These are phyloP conservation scores for Sugiyamaella mastotermitis DNA, from an alignment of 805 yeast genomes.

Conservation along the genomic window DNA sequence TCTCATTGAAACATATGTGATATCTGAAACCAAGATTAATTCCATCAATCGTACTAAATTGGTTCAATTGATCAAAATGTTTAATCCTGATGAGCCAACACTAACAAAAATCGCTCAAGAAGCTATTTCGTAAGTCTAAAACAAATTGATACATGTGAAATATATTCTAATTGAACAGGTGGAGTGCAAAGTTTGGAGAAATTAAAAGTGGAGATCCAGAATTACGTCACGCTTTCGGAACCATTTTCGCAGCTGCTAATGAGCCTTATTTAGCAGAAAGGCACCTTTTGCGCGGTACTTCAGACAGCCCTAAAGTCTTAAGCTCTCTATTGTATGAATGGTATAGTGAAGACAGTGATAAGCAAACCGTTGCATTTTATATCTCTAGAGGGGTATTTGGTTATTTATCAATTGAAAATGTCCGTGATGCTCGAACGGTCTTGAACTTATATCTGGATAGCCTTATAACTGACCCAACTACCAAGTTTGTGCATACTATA, in stretches of 20 bases:
- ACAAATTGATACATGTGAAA: not conserved
- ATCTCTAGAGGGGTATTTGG: constrained; percentile 63
- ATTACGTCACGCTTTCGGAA: constrained; percentile 68
- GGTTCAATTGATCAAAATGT: constrained; percentile 36
- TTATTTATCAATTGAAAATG: constrained; percentile 61
- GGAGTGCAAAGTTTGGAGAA: constrained; percentile 51
- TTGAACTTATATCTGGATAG: constrained; percentile 32
- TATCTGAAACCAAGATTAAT: constrained; percentile 39
- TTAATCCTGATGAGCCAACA: constrained; percentile 52
- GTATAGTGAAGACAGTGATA: constrained; percentile 31
- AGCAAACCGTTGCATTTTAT: constrained; percentile 26
- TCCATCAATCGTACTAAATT: constrained; percentile 42
- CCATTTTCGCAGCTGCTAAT: constrained; percentile 45
- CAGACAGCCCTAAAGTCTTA: constrained; percentile 38
- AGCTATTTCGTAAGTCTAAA: too few species aligned
- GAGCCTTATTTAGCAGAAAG: constrained; percentile 63
- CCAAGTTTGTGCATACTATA: too few species aligned
- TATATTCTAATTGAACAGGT: constrained; percentile 25
- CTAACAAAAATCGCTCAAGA: constrained; percentile 62
- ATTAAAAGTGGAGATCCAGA: constrained; percentile 70
- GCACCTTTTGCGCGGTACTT: constrained; percentile 62
- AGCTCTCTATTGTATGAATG: constrained; percentile 47
- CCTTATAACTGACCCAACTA: constrained; percentile 22
- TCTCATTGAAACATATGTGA: constrained; percentile 62
- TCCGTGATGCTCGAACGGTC: constrained; percentile 49